Evolutionary conservation across 805 yeast genomes (phyloP).

Genomic region (Kluyveromyces dobzhanskii): DNA sequence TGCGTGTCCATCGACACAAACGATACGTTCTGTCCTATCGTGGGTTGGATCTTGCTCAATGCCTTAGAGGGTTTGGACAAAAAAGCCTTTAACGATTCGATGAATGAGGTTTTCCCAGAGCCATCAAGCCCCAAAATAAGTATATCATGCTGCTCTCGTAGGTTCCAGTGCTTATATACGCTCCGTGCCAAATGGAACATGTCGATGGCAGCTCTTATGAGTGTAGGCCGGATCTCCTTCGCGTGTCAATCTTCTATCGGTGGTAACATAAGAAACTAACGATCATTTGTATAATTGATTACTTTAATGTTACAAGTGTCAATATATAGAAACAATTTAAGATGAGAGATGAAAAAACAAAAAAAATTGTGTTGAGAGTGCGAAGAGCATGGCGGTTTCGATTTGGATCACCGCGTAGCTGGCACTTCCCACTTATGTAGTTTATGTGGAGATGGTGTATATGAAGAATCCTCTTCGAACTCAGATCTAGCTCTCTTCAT

Average conservation of each 20-base stretch:
- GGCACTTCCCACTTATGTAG: no score
- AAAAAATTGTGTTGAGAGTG: no score
- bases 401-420: no score
- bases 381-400: no score
- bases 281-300: no score
- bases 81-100: constrained; percentile 55
- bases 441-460: no score
- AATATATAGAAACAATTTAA: no score
- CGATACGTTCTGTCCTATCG: constrained; percentile 87
- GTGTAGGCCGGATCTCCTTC: no score
- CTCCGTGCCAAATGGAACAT: constrained; percentile 69
- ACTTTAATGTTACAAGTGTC: no score
- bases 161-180: constrained; percentile 48
- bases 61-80: constrained; percentile 42
- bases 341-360: no score
- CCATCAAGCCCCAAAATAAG: constrained; percentile 86
- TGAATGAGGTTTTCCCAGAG: constrained; percentile 87
- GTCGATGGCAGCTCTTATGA: not conserved
- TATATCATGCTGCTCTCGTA: constrained; percentile 62
- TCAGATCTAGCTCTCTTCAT: not conserved
- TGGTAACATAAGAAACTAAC: no score
- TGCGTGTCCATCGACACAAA: constrained; percentile 34
- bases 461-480: not conserved
- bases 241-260: no score
- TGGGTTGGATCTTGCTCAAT: constrained; percentile 69